Conservation (phyloP, 192 early-diverging fungal genomes). For the Podochytrium sp. region DNA sequence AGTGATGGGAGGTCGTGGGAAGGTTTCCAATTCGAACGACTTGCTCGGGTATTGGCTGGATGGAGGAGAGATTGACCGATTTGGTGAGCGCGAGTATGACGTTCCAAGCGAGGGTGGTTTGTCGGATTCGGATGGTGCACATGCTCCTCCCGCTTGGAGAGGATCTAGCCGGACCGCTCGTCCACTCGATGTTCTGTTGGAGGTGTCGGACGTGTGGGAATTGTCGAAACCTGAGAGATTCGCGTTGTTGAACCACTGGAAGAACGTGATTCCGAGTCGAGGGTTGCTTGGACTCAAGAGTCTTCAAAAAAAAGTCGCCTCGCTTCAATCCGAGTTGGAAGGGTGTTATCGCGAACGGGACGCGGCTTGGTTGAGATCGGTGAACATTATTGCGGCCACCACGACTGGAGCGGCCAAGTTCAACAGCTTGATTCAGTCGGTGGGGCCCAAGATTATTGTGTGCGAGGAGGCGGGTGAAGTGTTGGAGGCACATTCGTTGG, state of each 20-base stretch:
- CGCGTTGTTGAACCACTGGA: slow-evolving; percentile 46
- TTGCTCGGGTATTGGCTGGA: slow-evolving; percentile 28
- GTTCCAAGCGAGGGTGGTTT: no score
- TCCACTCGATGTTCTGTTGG: slow-evolving; percentile 33
- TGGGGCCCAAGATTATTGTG: slow-evolving; percentile 40
- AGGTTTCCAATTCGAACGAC: slow-evolving; percentile 4
- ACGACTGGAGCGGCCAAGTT: slow-evolving; percentile 63
- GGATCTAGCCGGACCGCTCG: neutral
- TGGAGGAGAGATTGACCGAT: neutral
- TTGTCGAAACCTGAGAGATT: slow-evolving; percentile 51
- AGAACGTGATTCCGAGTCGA: slow-evolving; percentile 9
- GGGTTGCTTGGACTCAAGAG: neutral
- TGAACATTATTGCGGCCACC: slow-evolving; percentile 60
- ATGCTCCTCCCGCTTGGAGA: neutral
- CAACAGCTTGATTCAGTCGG: slow-evolving; percentile 39
- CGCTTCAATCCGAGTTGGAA: slow-evolving; percentile 19
- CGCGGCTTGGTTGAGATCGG: slow-evolving; percentile 31
- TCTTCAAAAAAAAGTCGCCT: slow-evolving; percentile 22
- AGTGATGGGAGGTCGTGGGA: slow-evolving; percentile 21
- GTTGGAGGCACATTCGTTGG: slow-evolving; percentile 41
- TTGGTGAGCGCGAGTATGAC: neutral
- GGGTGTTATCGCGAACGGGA: slow-evolving; percentile 13
- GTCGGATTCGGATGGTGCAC: no score
- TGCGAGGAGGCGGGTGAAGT: slow-evolving; percentile 47
- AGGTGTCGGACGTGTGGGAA: slow-evolving; percentile 50